Percentiles rank a stretch among this genome's conserved stretches.
phyloP scores from a whole-genome alignment of 1,284 basidiomycete genomes.

The Retiboletus flavoniger region DNA sequence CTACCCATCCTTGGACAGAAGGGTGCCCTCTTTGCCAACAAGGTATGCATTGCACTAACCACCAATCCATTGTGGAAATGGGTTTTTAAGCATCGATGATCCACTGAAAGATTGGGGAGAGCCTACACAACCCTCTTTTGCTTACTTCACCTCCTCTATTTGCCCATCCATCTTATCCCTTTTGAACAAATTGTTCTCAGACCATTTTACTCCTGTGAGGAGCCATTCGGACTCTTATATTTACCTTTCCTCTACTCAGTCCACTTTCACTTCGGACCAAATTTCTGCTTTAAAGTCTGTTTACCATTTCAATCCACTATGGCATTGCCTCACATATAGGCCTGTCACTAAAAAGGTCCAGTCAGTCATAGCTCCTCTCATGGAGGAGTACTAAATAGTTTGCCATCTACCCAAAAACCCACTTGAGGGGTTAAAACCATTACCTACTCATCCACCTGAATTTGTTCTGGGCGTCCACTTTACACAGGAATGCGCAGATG shows the following conservation, averaged over 20 bases:
- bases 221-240: too few relatives aligned
- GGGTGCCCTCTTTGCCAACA: background rate
- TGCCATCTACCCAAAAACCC: background rate
- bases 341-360: background rate
- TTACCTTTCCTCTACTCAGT: too few relatives aligned
- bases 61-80: background rate
- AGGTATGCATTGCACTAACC: background rate
- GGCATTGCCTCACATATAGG: too few relatives aligned
- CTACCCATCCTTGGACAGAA: background rate
- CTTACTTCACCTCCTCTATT: too few relatives aligned
- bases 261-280: too few relatives aligned
- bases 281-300: background rate
- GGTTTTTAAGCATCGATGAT: background rate
- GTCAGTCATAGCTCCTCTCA: background rate
- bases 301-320: background rate
- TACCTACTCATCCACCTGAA: background rate
- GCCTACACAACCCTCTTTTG: too few relatives aligned
- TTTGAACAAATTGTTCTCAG: too few relatives aligned
- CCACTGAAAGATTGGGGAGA: too few relatives aligned
- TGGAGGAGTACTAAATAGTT: background rate
- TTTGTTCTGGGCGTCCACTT: too few relatives aligned
- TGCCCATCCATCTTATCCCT: too few relatives aligned
- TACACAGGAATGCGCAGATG: too few relatives aligned
- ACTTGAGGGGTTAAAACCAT: background rate
- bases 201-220: too few relatives aligned